phyloP scores from a whole-genome alignment of 1,139 yeast genomes.

The Zygosaccharomyces pseudobailii region DNA sequence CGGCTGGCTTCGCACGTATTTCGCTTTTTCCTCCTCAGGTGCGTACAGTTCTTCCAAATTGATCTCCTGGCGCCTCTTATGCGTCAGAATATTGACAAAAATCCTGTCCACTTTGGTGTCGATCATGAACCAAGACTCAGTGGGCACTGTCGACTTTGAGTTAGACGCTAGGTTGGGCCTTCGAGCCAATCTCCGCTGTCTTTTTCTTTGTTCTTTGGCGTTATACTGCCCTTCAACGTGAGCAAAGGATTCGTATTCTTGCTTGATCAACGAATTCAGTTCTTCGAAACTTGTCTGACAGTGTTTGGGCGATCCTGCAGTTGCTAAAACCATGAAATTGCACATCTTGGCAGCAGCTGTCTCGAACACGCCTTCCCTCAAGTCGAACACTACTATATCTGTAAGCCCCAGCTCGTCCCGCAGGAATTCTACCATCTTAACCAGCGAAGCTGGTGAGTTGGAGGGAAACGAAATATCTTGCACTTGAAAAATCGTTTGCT shows the following conservation, averaged over 20 bases:
- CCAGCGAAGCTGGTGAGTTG: conserved; percentile 49
- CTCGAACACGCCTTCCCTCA: conserved; percentile 43
- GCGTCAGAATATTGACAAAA: conserved; percentile 67
- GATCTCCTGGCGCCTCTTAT: conserved; percentile 59
- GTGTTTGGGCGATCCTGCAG: conserved; percentile 78
- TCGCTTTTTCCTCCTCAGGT: conserved; percentile 39
- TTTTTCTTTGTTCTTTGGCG: conserved; percentile 51
- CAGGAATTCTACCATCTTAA: conserved; percentile 43
- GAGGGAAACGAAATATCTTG: conserved; percentile 41
- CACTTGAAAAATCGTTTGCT: conserved; percentile 7
- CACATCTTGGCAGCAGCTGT: conserved; percentile 40
- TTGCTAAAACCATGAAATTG: conserved; percentile 57
- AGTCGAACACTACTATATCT: conserved; percentile 57
- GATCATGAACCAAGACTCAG: conserved; percentile 78
- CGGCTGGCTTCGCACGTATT: conserved; percentile 25
- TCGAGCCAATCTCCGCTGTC: conserved; percentile 56
- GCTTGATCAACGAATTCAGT: conserved; percentile 46
- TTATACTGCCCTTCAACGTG: conserved; percentile 69
- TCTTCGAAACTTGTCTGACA: conserved; percentile 65
- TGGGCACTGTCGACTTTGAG: conserved; percentile 14
- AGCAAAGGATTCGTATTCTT: conserved; percentile 42
- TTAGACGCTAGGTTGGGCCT: conserved; percentile 43
- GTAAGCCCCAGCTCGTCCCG: conserved; percentile 60
- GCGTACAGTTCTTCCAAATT: conserved; percentile 70
- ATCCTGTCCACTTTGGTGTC: conserved; percentile 61